Evolutionary conservation across 1,139 yeast species (phyloP), one percentile per base, ranked within the genome.

Genomic region (Diutina siamensis): DNA sequence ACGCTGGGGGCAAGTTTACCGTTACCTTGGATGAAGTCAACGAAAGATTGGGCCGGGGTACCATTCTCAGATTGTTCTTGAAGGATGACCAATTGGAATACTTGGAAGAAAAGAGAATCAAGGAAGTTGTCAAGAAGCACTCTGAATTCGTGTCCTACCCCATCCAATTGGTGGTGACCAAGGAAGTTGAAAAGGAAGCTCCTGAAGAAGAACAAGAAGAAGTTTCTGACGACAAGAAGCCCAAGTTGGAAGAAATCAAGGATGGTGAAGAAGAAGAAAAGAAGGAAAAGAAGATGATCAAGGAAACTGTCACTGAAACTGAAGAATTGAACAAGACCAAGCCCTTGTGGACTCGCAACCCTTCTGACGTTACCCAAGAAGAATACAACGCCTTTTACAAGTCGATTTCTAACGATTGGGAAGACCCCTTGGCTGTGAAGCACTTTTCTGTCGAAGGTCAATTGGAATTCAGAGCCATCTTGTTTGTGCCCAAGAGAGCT

Each of bases 361-460:
- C 99, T 67, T 73, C 94, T 59, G 99, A 94, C 54, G 95, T 94
- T 58, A 80, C 96, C 57, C 94, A 88, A 76, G 98, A 94, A 56
- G 99, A 94, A 74, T 94, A 94, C 79, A 92, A 94, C 64, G 94
- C 97, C 52, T 94, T 94, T 85, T 94, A 94, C 85, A 94, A 94
- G 78, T 87, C 97, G 47, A 92, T 94, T 63, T 89, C 98, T 49
- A 94, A 94, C 72, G 99, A 94, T 72, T 94, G 98, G 98, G 98
- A 92, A 76, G 98, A 92, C 68, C 99, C 97, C 72, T 81, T 92
- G 67, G 97, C 97, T 56, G 97, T 92, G 59, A 94, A 94, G 81
- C 99, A 94, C 76, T 94, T 94, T 77, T 87, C 97, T 48, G 99
- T 94, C 65, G 99, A 94, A 76, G 99, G 99, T 80, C 98, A 94